Conservation (phyloP, 176 grass and related monocot species). For the Oryza glaberrima region DNA sequence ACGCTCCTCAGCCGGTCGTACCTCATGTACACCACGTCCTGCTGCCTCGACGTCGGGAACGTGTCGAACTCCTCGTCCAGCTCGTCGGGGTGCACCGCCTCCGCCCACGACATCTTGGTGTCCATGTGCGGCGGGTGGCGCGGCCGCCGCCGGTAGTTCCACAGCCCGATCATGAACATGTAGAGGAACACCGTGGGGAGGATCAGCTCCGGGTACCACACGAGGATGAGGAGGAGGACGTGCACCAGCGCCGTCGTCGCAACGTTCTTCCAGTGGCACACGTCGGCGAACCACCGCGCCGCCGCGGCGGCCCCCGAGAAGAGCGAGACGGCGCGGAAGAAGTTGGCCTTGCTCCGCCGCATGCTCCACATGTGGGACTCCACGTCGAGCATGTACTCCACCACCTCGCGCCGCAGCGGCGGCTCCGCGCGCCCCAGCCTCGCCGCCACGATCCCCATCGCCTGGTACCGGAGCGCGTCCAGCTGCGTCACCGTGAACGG, state of each 20-base stretch:
- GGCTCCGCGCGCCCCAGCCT: slow-evolving; percentile 75
- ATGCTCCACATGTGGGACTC: slow-evolving; percentile 99
- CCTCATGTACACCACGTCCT: slow-evolving; percentile 75
- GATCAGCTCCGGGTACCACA: slow-evolving; percentile 91
- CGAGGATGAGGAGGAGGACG: slow-evolving; percentile 78
- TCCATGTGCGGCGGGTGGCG: slow-evolving; percentile 91
- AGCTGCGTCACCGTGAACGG: slow-evolving; percentile 81
- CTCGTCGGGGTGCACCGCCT: slow-evolving; percentile 73
- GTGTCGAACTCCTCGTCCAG: slow-evolving; percentile 98
- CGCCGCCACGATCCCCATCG: slow-evolving; percentile 72
- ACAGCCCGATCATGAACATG: slow-evolving; percentile 87
- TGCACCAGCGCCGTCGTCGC: slow-evolving; percentile 79
- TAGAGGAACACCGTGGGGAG: slow-evolving; percentile 93
- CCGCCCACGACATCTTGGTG: slow-evolving; percentile 75
- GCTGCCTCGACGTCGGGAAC: slow-evolving; percentile 70
- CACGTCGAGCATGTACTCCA: slow-evolving; percentile 95
- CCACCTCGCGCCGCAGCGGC: slow-evolving; percentile 77
- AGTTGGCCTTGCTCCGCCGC: slow-evolving; percentile 96
- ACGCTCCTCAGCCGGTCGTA: slow-evolving; percentile 88
- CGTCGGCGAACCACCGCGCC: slow-evolving; percentile 67
- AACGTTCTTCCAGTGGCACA: slow-evolving; percentile 84
- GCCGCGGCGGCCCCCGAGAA: slow-evolving; percentile 50
- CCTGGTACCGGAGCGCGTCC: slow-evolving; percentile 82
- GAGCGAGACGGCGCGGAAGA: slow-evolving; percentile 80
- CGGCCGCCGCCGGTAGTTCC: slow-evolving; percentile 71